Evolutionary conservation across 2,329 filamentous ascomycete species (phyloP), one percentile per base, ranked within the genome.

Genomic region (Trichoderma sp.): DNA sequence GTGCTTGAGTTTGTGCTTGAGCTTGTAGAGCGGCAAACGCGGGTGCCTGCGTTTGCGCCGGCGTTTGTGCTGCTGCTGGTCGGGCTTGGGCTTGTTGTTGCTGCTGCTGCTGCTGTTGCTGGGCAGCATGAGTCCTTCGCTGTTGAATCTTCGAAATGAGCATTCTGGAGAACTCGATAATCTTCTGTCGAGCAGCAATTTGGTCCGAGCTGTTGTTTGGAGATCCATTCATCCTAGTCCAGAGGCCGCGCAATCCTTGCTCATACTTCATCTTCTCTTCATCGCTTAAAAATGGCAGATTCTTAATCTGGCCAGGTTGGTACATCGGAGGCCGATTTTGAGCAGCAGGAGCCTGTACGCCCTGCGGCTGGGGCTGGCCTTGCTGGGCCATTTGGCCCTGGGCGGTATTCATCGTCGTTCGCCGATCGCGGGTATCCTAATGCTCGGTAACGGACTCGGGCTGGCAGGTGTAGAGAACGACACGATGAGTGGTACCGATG

Each of bases 211-310:
- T 85, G 25, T 84, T 84, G 1, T 81, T 78, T 0, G 82, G 76
- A 0, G 80, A 77, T 22, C 80, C 82, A 68, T 85, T 83, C 54
- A 85, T 82, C 48, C 85, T 80, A 25, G 78, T 80, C 83, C 86
- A 90, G 0, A 90, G 77, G 2, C 78, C 73, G 10, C 81, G 79
- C 0, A 90, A 78, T 1, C 87, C 87, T 2, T 80, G 76, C 71
- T 89, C 86, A 71, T 89, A 90, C 71, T 87, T 88, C 2, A 72
- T 72, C 72, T 85, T 87, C 67, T 90, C 88, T 1, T 84, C 81
- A 1, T 84, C 79, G 29, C 78, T 83, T 3, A 90, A 78, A 45
- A 83, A 81, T 2, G 78, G 78, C 4, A 88, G 79, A 6, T 70
- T 79, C 37, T 82, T 80, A 75, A 88, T 87, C 63, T 84, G 81